Evolutionary conservation across 2,329 filamentous ascomycete genomes (phyloP), one percentile per base, ranked within the genome.

Genomic region (Cladosporium sp.): DNA sequence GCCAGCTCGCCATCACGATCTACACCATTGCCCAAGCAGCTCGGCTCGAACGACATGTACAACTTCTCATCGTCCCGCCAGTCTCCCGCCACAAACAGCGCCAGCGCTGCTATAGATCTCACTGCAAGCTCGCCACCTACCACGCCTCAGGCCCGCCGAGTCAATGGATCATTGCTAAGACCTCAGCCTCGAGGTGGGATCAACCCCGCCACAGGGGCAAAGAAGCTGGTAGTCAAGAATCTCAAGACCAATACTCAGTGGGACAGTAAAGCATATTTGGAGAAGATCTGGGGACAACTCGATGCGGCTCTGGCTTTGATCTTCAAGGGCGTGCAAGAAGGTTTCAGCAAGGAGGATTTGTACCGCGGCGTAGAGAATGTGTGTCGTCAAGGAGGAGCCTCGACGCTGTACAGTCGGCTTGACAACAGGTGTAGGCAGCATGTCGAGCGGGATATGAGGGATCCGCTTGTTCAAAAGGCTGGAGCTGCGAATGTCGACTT

Each of bases 181-280:
- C 36, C 49, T 3, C 51, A 34, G 10, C 18, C 34, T 28, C 30
- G 61, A 34, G 61, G 61, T 10, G 72, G 82, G 60, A 92, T 93
- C 75, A 91, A 90, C 71, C 89, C 92, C 14, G 88, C 92, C 73
- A 83, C 85, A 12, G 93, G 92, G 36, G 89, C 92, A 24, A 93
- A 90, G 83, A 93, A 90, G 79, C 86, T 99, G 55, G 87, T 94
- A n/a, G 92, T 99, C 73, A 97, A 97, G 85, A 98, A 97, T 76
- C 85, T 97, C 69, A 88, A 90, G 67, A 85, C 86, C 1, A 84
- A 84, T 21, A 80, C 85, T n/a, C 84, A 85, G 66, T 83, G 86
- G 64, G 87, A 92, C 72, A 86, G 91, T 24, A 88, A 91, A 68
- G 84, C 87, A 69, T 98, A 97, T 80, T 92, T 96, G 72, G 83